Conservation (phyloP, 805 yeast species). For the Candida michaelii region DNA sequence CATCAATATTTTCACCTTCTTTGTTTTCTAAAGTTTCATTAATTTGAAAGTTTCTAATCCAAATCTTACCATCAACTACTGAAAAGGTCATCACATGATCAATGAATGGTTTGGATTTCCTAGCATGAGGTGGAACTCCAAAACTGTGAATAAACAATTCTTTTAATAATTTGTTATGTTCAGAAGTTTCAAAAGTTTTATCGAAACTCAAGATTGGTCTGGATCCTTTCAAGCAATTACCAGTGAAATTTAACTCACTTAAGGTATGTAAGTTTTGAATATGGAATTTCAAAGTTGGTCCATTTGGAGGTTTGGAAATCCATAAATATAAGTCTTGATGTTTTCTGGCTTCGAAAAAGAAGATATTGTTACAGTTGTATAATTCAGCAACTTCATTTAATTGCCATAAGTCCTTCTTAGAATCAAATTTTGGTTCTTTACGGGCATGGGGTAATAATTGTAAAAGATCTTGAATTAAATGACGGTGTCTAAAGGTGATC, state of each 20-base stretch:
- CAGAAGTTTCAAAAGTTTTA: slow-evolving; percentile 61
- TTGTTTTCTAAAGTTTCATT: slow-evolving; percentile 62
- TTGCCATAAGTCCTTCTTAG: slow-evolving; percentile 83
- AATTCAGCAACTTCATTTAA: slow-evolving; percentile 94
- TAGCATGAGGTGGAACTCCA: slow-evolving; percentile 93
- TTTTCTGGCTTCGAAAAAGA: slow-evolving; percentile 94
- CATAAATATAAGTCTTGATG: slow-evolving; percentile 93
- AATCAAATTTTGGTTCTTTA: slow-evolving; percentile 94
- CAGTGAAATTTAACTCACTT: slow-evolving; percentile 94
- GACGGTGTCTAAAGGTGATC: slow-evolving; percentile 92
- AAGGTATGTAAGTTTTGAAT: slow-evolving; percentile 93
- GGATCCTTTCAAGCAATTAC: slow-evolving; percentile 93
- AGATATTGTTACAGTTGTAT: slow-evolving; percentile 92
- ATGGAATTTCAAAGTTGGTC: slow-evolving; percentile 93
- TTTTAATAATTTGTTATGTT: slow-evolving; percentile 71
- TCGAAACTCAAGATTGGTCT: slow-evolving; percentile 93
- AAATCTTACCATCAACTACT: slow-evolving; percentile 87
- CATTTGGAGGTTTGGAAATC: slow-evolving; percentile 96
- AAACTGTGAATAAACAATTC: slow-evolving; percentile 56
- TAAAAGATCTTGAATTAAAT: slow-evolving; percentile 78
- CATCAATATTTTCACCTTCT: slow-evolving; percentile 49
- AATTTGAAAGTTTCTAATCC: slow-evolving; percentile 95
- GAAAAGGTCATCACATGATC: slow-evolving; percentile 95
- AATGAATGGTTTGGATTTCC: slow-evolving; percentile 90
- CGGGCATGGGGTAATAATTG: slow-evolving; percentile 88